A percentile compares a stretch with the other conserved stretches of the same genome.
Conservation (phyloP, 345 rosid species). For the Eucalyptus virginea region DNA sequence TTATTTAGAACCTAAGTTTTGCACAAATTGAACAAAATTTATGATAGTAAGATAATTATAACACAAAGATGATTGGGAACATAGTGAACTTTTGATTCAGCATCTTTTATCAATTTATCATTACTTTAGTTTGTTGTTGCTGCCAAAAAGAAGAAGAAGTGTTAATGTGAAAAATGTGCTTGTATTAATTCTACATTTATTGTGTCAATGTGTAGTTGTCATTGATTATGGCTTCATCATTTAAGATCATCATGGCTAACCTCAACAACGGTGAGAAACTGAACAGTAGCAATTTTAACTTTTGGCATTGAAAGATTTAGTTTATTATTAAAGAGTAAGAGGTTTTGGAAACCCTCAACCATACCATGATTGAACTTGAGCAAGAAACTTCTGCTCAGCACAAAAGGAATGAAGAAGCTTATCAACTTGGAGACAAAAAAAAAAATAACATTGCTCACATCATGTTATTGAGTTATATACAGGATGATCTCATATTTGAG, state of each 20-base stretch:
- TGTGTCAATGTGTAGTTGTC: neutral
- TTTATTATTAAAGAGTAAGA: no score
- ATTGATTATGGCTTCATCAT: neutral
- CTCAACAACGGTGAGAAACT: neutral
- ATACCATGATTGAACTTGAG: neutral
- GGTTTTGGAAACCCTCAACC: no score
- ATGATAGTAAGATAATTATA: neutral
- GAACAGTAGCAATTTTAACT: no score
- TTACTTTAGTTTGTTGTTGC: no score
- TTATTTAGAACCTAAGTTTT: no score
- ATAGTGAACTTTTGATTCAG: no score
- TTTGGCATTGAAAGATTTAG: no score
- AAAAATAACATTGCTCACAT: neutral
- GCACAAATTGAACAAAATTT: neutral
- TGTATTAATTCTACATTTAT: neutral
- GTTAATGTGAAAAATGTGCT: neutral
- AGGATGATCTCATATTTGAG: no score
- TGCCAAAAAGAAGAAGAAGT: no score
- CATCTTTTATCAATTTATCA: neutral
- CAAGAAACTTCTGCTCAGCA: no score
- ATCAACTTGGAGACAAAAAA: no score
- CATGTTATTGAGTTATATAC: neutral
- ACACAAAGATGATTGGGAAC: neutral
- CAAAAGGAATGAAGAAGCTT: neutral
- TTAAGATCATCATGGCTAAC: no score